Conservation (phyloP, 225 moss, liverwort and hornwort genomes). For the Pseudisothecium myosuroides region DNA sequence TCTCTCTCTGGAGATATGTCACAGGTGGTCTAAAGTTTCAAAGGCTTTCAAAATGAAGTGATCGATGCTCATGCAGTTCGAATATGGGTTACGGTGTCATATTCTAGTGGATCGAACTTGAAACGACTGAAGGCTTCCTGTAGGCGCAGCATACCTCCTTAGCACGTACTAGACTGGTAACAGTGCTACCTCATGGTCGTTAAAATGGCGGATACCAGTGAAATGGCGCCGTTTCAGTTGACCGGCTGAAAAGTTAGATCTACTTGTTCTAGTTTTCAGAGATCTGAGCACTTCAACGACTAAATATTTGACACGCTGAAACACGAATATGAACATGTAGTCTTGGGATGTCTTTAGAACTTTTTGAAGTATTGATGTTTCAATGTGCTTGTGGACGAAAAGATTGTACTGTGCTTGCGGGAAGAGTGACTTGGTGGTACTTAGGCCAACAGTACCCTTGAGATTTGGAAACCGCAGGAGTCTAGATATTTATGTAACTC, state of each 20-base stretch:
- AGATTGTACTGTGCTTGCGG: background rate
- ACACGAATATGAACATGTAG: too few species aligned
- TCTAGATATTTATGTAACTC: background rate
- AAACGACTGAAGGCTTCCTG: background rate
- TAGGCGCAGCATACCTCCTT: background rate
- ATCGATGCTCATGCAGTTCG: background rate
- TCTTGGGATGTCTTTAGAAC: too few species aligned
- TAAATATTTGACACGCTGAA: background rate
- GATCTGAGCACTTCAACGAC: background rate
- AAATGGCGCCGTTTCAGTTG: background rate
- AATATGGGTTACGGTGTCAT: background rate
- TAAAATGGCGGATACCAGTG: background rate
- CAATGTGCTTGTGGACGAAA: too few species aligned
- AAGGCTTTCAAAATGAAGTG: background rate
- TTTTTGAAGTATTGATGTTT: background rate
- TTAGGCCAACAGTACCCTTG: background rate
- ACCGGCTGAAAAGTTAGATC: background rate
- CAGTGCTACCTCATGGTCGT: background rate
- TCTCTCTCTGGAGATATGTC: background rate
- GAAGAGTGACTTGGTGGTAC: background rate
- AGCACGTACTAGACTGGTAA: background rate
- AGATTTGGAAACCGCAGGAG: background rate
- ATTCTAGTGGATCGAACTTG: background rate
- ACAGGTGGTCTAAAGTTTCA: background rate
- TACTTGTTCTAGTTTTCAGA: background rate